Evolutionary conservation across 345 rosid genomes (phyloP), one percentile per base, ranked within the genome.

Genomic region (Gynandropsis gynandra): DNA sequence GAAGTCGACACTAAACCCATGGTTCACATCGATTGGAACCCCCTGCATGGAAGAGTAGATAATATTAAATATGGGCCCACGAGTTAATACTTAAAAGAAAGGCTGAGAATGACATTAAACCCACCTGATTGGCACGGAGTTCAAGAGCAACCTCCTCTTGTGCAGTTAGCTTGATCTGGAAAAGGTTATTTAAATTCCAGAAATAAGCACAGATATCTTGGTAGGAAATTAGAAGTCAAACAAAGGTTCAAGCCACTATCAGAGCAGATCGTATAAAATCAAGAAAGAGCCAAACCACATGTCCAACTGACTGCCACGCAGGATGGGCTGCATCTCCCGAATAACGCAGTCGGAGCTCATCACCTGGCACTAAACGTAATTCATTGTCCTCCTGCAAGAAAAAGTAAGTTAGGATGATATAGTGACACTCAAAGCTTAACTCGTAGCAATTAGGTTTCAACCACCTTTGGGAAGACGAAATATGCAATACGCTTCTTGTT

Each of bases 111-210:
- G 42, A 31, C 16, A 61, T 16, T 20, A 68, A 33, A 68, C 65
- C 59, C 59, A 88, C 99, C 92, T 88, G 97, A 74, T 85, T 85
- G 58, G 85, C 90, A 61, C 95, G 99, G 52, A 93, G 99, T 78
- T 93, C 99, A 70, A 93, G 82, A 10, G 97, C 99, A 64, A 93
- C 97, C 62, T 93, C 99, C 74, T 93, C 97, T 71, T 93, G 97
- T 20, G 97, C 83, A 4, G 99, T 88, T 59, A 93, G 76, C 82
- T 88, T 93, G 76, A 88, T 83, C 97, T 93, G 64, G 65, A 68
- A 67, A 29, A 42, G 24, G n/a, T 36, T 10, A 43, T 24, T 24
- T 2, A 24, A 24, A 24, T 2, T 2, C 29, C 29, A 24, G 5
- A 24, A 24, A 24, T 24, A 24, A 24, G 29, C 29, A 59, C 46